Evolutionary conservation across 2,329 filamentous ascomycete genomes (phyloP), one percentile per base, ranked within the genome.

Genomic region (Teratosphaeria pseudoeucalypti): DNA sequence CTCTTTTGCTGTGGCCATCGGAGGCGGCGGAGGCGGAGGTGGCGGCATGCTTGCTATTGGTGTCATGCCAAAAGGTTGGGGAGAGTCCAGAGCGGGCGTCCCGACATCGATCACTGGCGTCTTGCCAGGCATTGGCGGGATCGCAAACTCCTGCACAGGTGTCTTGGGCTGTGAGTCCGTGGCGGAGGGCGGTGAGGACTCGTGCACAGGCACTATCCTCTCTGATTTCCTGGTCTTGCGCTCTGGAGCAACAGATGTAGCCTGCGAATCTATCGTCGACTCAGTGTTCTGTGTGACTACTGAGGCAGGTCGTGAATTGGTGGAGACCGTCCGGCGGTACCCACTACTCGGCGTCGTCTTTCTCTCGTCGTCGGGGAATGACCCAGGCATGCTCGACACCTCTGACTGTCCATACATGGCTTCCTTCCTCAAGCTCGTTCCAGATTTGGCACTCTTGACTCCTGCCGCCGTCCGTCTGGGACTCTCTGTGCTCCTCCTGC

Each of bases 11-110:
- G 85, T 77, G 65, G 85, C 82, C 9, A 90, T 82, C 0, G 88
- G 85, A 0, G 90, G 87, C 2, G 88, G 91, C 0, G 90, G 84
- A 16, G 78, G 78, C 43, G 82, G 75, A 57, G 65, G 67, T 10
- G 62, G 62, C 23, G 63, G 64, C 19, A 67, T 65, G 26, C 27
- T 37, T 26, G 68, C 67, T 54, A 66, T 54, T 6, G 68, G 68
- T 27, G 68, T 68, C 60, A 61, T 57, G 61, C 65, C 59, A 62
- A 62, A 64, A 52, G 61, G 52, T 5, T 75, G 78, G 71, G 72
- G 60, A 64, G 71, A 67, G 80, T 63, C 58, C 12, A 60, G 64
- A 43, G 83, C 76, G 57, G 74, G 75, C 64, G 72, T 56, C 32
- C 62, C 60, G 10, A 47, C 59, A 34, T 60, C 43, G 19, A 55